Percentiles rank a stretch among this genome's conserved stretches.
These are phyloP conservation scores for Earliella scabrosa DNA, from an alignment of 1,284 basidiomycete species.

Conservation along the genomic window DNA sequence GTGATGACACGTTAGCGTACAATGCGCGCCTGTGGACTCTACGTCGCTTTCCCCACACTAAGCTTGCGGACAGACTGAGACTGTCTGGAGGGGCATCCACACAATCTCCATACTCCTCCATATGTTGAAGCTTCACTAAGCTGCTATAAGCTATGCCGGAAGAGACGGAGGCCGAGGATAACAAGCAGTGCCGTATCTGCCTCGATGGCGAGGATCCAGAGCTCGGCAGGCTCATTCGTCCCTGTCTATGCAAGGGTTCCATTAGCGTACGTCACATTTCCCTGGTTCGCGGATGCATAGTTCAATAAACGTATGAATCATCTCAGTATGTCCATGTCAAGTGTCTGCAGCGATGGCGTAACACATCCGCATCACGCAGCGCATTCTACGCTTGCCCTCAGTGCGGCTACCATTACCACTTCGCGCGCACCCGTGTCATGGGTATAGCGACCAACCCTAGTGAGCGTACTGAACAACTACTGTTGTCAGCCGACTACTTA, in stretches of 20 bases:
- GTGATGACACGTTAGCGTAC: not conserved
- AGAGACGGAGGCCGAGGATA: constrained; percentile 22
- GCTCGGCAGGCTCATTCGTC: constrained; percentile 72
- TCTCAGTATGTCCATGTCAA: constrained; percentile 73
- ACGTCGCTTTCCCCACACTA: not conserved
- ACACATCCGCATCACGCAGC: constrained; percentile 53
- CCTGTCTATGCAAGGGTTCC: constrained; percentile 80
- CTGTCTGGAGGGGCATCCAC: too few species aligned
- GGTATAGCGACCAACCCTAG: constrained; percentile 78
- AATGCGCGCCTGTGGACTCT: not conserved
- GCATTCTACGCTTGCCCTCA: constrained; percentile 79
- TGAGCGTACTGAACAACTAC: constrained; percentile 26
- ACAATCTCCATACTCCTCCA: not conserved
- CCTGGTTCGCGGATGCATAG: too few species aligned
- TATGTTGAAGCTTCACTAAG: not conserved
- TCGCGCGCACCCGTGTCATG: constrained; percentile 65
- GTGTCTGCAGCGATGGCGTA: constrained; percentile 77
- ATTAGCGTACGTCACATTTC: constrained; percentile 64
- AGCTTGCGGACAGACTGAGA: not conserved
- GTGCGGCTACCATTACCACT: constrained; percentile 75
- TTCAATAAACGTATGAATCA: constrained; percentile 9
- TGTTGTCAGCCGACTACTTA: not conserved
- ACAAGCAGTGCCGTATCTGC: constrained; percentile 78
- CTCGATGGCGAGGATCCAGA: constrained; percentile 65
- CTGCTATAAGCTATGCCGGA: not conserved